Evolutionary conservation across 139 green algal species (phyloP), one percentile per base, ranked within the genome.

Genomic region (Dunaliella primolecta): DNA sequence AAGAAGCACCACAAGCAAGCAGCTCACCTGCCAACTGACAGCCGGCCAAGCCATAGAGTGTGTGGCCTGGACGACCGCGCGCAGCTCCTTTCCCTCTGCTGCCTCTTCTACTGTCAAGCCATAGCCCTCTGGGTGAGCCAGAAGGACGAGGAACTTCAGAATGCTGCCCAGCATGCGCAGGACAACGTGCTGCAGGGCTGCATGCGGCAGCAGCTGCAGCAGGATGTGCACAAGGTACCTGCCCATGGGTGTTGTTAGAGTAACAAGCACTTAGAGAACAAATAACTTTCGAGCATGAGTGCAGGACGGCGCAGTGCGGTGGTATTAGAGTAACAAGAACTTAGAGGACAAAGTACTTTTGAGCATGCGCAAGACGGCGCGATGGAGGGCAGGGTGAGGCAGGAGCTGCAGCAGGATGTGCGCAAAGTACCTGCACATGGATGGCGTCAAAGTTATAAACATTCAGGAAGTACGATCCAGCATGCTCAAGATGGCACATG

Each of bases 191-290:
- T 86, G 81, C 37, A 86, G 34, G 7, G 46, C 24, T 0, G 85
- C 32, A 21, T 83, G 27, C 1, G 3, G 56, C 75, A 88, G 81
- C 80, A 84, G 81, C 56, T 86, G 81, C 75, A 88, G 36, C 85
- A 88, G 76, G 30, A 88, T 83, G 57, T 88, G 85, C 11, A 75
- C 81, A 2, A 88, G 81, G 85, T 88, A 88, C 81, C 85, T 85
- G 85, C 0, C 7, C 46, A 64, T 7, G 15, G 15, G 46, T 64
- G 46, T 7, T 15, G 15, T 7, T 15, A 64, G 46, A 64, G 46
- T 64, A 15, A 15, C 46, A 64, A 15, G 7, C 7, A n/a, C n/a
- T n/a, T n/a, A n/a, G n/a, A n/a, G n/a, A n/a, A n/a, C n/a, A n/a
- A n/a, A n/a, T n/a, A n/a, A n/a, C n/a, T n/a, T n/a, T n/a, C n/a